A percentile compares a stretch with the other conserved stretches of the same genome.
Conservation (phyloP, 805 yeast genomes). For the Metschnikowia baotianmanensis region DNA sequence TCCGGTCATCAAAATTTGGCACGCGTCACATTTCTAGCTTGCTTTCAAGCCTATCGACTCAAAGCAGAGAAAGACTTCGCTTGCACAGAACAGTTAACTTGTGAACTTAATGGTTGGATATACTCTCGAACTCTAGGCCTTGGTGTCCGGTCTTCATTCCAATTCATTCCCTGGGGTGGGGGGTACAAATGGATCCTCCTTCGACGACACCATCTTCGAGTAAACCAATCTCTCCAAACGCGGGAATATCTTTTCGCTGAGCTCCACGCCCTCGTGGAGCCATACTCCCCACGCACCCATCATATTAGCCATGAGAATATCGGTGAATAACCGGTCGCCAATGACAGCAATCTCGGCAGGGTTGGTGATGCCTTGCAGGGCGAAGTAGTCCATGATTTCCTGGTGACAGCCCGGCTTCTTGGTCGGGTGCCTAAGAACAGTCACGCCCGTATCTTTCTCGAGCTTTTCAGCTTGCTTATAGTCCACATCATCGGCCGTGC, state of each 20-base stretch:
- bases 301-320: conserved; percentile 87
- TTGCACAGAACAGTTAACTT: too few species aligned
- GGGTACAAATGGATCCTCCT: conserved; percentile 17
- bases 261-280: conserved; percentile 73
- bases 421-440: conserved; percentile 66
- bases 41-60: too few species aligned
- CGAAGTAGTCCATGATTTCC: conserved; percentile 65
- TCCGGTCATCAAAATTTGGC: too few species aligned
- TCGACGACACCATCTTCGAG: conserved; percentile 15
- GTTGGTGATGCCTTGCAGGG: conserved; percentile 38
- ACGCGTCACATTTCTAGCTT: too few species aligned
- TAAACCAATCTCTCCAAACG: conserved; percentile 48
- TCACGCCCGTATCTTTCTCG: conserved; percentile 64
- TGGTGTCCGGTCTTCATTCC: too few species aligned
- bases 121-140: too few species aligned
- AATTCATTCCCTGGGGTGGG: conserved; percentile 15
- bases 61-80: too few species aligned
- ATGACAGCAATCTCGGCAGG: conserved; percentile 76
- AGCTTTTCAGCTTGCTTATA: conserved; percentile 58
- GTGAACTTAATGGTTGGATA: too few species aligned
- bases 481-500: conserved; percentile 70
- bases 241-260: conserved; percentile 50
- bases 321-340: conserved; percentile 91
- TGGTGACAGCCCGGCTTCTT: conserved; percentile 80
- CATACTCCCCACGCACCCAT: conserved; percentile 88